Evolutionary conservation across 176 grass and related monocot species (phyloP).

Genomic region (Juncus inflexus): DNA sequence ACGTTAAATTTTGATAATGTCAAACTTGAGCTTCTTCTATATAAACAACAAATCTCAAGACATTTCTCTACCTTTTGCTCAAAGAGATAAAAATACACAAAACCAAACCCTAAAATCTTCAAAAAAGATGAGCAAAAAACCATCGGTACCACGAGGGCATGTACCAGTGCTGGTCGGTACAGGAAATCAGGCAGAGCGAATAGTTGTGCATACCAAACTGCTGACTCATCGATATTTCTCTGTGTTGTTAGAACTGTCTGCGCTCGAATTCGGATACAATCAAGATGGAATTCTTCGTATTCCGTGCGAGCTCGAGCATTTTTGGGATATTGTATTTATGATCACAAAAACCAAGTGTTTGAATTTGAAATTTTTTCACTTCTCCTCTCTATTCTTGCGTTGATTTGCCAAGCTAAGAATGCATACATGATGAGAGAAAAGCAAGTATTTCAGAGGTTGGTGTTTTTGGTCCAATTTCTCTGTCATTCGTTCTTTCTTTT

Average conservation of each 20-base stretch:
- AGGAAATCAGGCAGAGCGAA: conserved; percentile 33
- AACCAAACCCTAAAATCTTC: background rate
- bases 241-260: conserved; percentile 49
- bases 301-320: conserved; percentile 46
- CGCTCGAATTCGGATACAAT: conserved; percentile 60
- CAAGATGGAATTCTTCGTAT: conserved; percentile 67
- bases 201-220: conserved; percentile 52
- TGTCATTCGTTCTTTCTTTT: background rate
- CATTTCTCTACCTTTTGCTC: background rate
- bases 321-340: conserved; percentile 27
- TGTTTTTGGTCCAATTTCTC: conserved; percentile 7
- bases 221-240: conserved; percentile 53
- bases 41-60: background rate
- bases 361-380: conserved; percentile 3
- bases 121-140: conserved; percentile 8
- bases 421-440: background rate
- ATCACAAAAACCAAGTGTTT: conserved; percentile 11
- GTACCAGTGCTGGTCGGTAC: conserved; percentile 58
- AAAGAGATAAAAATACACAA: conserved; percentile 1
- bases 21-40: conserved; percentile 13
- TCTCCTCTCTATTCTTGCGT: conserved; percentile 25
- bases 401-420: background rate
- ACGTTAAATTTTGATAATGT: conserved; percentile 10
- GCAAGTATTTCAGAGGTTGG: conserved; percentile 12
- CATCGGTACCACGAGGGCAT: conserved; percentile 41